Base-by-base conservation (phyloP, 306 rosid species). In the Inga leiocalycina region DNA sequence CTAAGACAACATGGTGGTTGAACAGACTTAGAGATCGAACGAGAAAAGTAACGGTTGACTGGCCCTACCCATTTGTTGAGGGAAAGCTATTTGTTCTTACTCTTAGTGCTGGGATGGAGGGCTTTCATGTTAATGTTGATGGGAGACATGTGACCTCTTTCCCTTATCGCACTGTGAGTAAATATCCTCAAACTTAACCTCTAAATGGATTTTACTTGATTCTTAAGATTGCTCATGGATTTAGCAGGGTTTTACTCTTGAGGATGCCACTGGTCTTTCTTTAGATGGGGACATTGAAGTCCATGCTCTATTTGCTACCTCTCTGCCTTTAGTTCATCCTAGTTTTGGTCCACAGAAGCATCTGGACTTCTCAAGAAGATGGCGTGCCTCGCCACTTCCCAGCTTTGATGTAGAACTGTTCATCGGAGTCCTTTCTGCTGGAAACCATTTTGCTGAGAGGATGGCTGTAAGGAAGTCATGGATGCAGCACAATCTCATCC, bases 391-490 rank as follows among this genome's bases (percentile, higher is more conserved):
- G 1, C 91, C 87, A 24, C 87, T 88, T 83, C 83, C 89, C 24
- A 81, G 71, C 41, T 85, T 88, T 2, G 87, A 79, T 4, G 89
- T 90, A 9, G 93, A 91, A 46, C 84, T 94, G 77, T 93, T 94
- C 75, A 86, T 94, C 5, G 98, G 98, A 30, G 83, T 94, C 59
- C 97, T 94, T 69, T 94, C 98, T 32, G 97, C 98, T 37, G 98
- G 98, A 76, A 94, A 93, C 86, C 98, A 94, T 89, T 94, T 94
- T 56, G 88, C 95, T 0, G 98, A 94, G 89, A 86, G 98, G 69
- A 94, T 94, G 98, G 98, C 98, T 7, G 91, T 90, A 10, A 89
- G 97, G 87, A 94, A 89, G 89, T 94, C 98, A 37, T 94, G 98
- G 98, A 91, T 93, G 97, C 97, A 89, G 83, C 95, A 94, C 87